A percentile compares a stretch with the other conserved stretches of the same genome.
phyloP scores from a whole-genome alignment of 2,329 filamentous ascomycete genomes.

The Colletotrichum somersetense region DNA sequence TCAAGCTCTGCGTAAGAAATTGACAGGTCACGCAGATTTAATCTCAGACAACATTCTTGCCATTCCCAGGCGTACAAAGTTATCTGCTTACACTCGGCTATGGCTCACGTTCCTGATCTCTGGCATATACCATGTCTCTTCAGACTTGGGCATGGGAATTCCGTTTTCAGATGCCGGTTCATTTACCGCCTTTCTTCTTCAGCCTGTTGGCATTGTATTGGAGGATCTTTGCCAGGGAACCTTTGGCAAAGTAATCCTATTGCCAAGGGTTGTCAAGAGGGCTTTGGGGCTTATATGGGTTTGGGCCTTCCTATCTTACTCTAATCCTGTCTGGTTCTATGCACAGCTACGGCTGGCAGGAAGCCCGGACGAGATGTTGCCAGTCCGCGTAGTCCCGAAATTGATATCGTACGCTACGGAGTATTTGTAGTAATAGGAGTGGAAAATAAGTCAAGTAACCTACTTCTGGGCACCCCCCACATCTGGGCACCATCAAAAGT shows the following conservation, averaged over 20 bases:
- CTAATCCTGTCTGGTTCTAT: neutral
- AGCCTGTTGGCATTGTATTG: neutral
- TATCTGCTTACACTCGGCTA: neutral
- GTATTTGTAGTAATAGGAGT: too few relatives aligned
- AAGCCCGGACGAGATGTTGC: too few relatives aligned
- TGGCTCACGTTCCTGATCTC: neutral
- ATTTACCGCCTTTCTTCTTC: neutral
- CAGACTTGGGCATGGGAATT: neutral
- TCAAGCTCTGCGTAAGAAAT: neutral
- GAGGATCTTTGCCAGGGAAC: neutral
- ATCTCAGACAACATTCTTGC: neutral
- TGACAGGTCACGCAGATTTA: neutral
- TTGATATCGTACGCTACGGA: too few relatives aligned
- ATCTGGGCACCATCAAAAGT: too few relatives aligned
- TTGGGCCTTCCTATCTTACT: neutral
- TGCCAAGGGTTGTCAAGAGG: neutral
- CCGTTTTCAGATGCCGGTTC: neutral
- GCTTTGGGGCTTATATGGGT: neutral
- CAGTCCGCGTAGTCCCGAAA: too few relatives aligned
- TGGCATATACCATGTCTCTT: neutral
- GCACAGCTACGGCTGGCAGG: neutral
- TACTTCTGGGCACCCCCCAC: too few relatives aligned
- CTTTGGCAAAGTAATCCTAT: neutral
- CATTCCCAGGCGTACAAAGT: neutral
- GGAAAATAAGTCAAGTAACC: too few relatives aligned